Conservation (phyloP, 2,329 filamentous ascomycete species). For the Pezicula rhizophila region DNA sequence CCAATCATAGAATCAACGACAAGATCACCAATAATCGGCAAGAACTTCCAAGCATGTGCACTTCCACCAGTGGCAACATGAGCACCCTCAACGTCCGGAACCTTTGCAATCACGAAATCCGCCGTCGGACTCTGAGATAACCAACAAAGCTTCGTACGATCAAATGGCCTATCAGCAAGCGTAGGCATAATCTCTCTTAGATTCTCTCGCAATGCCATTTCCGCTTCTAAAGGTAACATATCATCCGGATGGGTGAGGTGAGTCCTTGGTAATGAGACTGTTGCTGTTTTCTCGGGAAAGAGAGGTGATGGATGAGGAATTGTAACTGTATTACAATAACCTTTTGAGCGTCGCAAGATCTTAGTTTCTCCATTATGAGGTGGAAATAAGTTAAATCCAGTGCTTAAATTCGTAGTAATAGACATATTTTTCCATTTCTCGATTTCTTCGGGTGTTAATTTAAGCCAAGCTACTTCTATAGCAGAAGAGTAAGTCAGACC, state of each 20-base stretch:
- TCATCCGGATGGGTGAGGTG: slow-evolving; percentile 19
- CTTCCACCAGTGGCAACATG: slow-evolving; percentile 48
- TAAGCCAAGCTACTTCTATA: slow-evolving; percentile 22
- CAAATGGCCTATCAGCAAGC: slow-evolving; percentile 17
- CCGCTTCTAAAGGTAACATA: slow-evolving; percentile 19
- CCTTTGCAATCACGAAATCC: slow-evolving; percentile 44
- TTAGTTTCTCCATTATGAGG: slow-evolving; percentile 26
- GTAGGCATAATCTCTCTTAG: slow-evolving; percentile 19
- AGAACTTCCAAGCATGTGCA: slow-evolving; percentile 51
- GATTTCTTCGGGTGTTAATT: slow-evolving; percentile 19
- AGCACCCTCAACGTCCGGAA: slow-evolving; percentile 40
- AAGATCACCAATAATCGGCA: slow-evolving; percentile 44
- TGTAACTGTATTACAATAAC: not conserved
- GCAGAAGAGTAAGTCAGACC: not conserved
- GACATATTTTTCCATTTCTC: slow-evolving; percentile 23
- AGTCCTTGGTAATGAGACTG: slow-evolving; percentile 17
- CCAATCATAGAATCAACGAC: slow-evolving; percentile 43
- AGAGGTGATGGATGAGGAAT: not conserved
- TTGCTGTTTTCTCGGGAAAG: not conserved
- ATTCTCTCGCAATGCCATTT: slow-evolving; percentile 16
- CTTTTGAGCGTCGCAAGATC: slow-evolving; percentile 17
- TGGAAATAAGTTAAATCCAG: slow-evolving; percentile 24
- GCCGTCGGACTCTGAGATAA: slow-evolving; percentile 32
- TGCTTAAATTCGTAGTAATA: slow-evolving; percentile 24
- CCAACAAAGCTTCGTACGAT: slow-evolving; percentile 21